Conservation (phyloP, 2,329 filamentous ascomycete species). For the Macrophomina phaseolina region DNA sequence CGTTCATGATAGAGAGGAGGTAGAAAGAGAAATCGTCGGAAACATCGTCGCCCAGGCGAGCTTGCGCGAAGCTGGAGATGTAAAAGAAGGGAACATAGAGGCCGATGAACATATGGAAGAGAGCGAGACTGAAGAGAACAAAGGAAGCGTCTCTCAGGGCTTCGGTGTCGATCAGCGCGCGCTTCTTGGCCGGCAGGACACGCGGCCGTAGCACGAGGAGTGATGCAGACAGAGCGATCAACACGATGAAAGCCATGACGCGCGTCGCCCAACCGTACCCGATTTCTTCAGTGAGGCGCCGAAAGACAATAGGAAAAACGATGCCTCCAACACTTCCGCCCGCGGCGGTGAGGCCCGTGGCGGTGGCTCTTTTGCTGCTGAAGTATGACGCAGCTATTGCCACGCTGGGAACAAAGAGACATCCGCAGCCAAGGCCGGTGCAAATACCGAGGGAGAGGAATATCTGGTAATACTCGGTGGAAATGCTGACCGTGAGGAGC, state of each 20-base stretch:
- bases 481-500: constrained; percentile 67
- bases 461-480: constrained; percentile 60
- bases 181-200: background rate
- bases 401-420: constrained; percentile 56
- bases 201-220: constrained; percentile 46
- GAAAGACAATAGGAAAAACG: constrained; percentile 60
- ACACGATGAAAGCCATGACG: constrained; percentile 64
- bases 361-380: background rate
- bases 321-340: constrained; percentile 60
- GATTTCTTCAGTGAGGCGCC: constrained; percentile 45
- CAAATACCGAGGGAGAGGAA: constrained; percentile 60
- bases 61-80: constrained; percentile 34
- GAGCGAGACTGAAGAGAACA: constrained; percentile 36
- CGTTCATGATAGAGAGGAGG: too few species aligned
- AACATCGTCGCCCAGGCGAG: too few species aligned
- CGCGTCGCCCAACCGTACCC: constrained; percentile 65
- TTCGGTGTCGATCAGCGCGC: background rate
- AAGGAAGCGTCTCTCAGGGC: constrained; percentile 30
- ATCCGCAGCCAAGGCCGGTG: constrained; percentile 56
- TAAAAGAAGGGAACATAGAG: constrained; percentile 65
- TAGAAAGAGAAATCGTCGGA: too few species aligned
- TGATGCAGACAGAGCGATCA: constrained; percentile 61
- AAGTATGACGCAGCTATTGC: constrained; percentile 55
- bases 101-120: constrained; percentile 62
- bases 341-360: constrained; percentile 32